Percentiles rank a stretch among this genome's conserved stretches.
Conservation (phyloP, 306 rosid species). For the Carpinus viminea region DNA sequence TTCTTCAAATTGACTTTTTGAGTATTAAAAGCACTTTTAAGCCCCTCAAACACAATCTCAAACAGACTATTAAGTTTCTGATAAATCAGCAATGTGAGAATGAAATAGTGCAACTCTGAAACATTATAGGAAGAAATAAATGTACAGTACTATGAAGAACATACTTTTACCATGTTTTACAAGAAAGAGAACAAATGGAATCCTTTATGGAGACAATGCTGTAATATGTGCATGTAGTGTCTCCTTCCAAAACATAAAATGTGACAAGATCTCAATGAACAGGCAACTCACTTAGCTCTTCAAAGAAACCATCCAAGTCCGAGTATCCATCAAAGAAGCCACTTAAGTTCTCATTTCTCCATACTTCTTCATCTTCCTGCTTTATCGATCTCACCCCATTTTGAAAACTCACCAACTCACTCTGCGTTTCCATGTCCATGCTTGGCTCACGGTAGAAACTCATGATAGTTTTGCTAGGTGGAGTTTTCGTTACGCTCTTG, state of each 20-base stretch:
- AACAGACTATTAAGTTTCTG: neutral
- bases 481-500: slow-evolving; percentile 9
- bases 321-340: slow-evolving; percentile 53
- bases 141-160: neutral
- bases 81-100: neutral
- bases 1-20: too few species aligned
- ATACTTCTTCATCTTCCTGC: slow-evolving; percentile 20
- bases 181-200: neutral
- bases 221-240: neutral
- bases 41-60: too few species aligned
- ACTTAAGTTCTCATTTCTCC: slow-evolving; percentile 37
- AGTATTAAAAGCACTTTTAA: too few species aligned
- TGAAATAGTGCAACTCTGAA: neutral
- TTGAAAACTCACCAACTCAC: slow-evolving; percentile 25
- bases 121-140: neutral
- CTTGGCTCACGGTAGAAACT: slow-evolving; percentile 17
- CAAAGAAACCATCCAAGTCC: slow-evolving; percentile 45
- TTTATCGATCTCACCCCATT: slow-evolving; percentile 23
- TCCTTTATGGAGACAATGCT: neutral
- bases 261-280: slow-evolving; percentile 5
- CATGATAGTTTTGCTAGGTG: slow-evolving; percentile 17
- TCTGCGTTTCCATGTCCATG: slow-evolving; percentile 22
- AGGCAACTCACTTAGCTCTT: slow-evolving; percentile 37
- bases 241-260: too few species aligned
- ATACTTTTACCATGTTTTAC: neutral